Percentiles rank a stretch among this genome's conserved stretches.
phyloP scores from a whole-genome alignment of 1,284 basidiomycete species.

The Leccinum holopus region DNA sequence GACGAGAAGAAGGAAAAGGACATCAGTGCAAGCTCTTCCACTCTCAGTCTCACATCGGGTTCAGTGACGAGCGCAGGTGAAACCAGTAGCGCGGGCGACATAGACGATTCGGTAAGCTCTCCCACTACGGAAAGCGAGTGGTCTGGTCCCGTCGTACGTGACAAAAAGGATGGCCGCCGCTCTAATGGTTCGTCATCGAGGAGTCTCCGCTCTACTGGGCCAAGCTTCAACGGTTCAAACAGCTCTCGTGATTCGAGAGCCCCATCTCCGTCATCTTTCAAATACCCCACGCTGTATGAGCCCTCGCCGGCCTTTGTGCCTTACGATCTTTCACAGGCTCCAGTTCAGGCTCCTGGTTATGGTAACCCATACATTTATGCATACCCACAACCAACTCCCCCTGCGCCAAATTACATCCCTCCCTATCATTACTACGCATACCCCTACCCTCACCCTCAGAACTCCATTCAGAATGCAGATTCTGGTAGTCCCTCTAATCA shows the following conservation, averaged over 20 bases:
- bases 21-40: slow-evolving; percentile 72
- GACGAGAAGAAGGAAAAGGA: slow-evolving; percentile 77
- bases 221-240: slow-evolving; percentile 52
- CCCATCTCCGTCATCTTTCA: slow-evolving; percentile 66
- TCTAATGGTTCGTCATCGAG: slow-evolving; percentile 56
- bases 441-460: slow-evolving; percentile 34
- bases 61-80: slow-evolving; percentile 59
- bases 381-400: slow-evolving; percentile 35
- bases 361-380: slow-evolving; percentile 40
- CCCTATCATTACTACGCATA: slow-evolving; percentile 42
- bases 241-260: slow-evolving; percentile 69
- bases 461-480: slow-evolving; percentile 36
- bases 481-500: slow-evolving; percentile 32
- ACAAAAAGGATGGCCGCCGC: slow-evolving; percentile 50
- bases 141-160: slow-evolving; percentile 58
- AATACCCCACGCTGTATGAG: slow-evolving; percentile 69
- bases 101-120: slow-evolving; percentile 65
- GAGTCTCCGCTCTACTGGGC: slow-evolving; percentile 52
- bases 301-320: slow-evolving; percentile 44
- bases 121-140: slow-evolving; percentile 78
- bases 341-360: slow-evolving; percentile 39
- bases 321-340: slow-evolving; percentile 51
- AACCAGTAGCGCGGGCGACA: slow-evolving; percentile 56
- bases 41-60: slow-evolving; percentile 63
- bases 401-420: slow-evolving; percentile 36